Evolutionary conservation across 2,329 filamentous ascomycete genomes (phyloP).

Genomic region (Stagonosporopsis vannaccii): DNA sequence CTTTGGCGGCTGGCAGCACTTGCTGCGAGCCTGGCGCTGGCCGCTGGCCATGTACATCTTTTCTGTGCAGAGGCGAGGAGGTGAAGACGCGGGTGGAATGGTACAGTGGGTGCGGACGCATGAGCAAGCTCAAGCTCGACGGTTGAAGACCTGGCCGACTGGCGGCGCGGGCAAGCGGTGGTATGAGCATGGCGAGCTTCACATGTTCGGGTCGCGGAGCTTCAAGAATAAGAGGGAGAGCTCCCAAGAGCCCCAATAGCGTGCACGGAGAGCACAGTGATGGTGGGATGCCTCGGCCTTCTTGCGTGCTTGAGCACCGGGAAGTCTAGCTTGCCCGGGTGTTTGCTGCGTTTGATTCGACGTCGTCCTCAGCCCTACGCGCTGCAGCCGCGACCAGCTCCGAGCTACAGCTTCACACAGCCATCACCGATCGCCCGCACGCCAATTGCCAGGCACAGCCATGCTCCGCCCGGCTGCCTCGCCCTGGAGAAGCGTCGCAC

Average conservation of each 20-base stretch:
- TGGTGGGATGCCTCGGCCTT: conserved; percentile 20
- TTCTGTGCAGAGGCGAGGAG: conserved; percentile 53
- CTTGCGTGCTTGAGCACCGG: conserved; percentile 15
- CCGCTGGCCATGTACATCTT: conserved; percentile 50
- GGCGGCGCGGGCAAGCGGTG: conserved; percentile 45
- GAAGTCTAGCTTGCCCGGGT: conserved; percentile 17
- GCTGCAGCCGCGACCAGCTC: conserved; percentile 16
- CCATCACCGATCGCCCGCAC: conserved; percentile 17
- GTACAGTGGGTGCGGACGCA: conserved; percentile 30
- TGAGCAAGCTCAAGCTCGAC: conserved; percentile 23
- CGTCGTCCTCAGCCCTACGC: conserved; percentile 17
- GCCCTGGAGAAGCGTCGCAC: conserved; percentile 35
- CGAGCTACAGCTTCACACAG: conserved; percentile 11
- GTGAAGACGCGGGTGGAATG: conserved; percentile 52
- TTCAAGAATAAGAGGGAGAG: background rate
- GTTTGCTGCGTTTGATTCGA: conserved; percentile 20
- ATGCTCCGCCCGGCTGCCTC: conserved; percentile 43
- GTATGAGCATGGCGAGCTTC: conserved; percentile 43
- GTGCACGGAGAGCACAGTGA: conserved; percentile 9
- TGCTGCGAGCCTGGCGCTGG: conserved; percentile 35
- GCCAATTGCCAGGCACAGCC: conserved; percentile 38
- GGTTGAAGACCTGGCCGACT: conserved; percentile 37
- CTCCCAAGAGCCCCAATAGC: conserved; percentile 15
- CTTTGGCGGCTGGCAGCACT: conserved; percentile 24
- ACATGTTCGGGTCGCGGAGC: conserved; percentile 33